A percentile compares a stretch with the other conserved stretches of the same genome.
phyloP scores from a whole-genome alignment of 2,329 filamentous ascomycete species.

The Fusarium sarcochroum region DNA sequence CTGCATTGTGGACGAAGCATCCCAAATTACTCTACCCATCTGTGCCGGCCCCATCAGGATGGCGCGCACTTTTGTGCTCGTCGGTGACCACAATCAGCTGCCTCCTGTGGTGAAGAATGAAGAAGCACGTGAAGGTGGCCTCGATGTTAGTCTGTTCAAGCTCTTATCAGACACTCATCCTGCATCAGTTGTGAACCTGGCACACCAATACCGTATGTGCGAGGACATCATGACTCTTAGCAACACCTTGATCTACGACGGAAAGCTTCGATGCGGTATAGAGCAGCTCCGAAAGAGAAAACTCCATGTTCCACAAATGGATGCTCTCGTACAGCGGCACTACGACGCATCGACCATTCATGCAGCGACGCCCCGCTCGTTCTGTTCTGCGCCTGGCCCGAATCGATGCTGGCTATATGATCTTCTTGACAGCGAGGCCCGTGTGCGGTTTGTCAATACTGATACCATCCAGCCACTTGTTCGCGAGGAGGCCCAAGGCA shows the following conservation, averaged over 20 bases:
- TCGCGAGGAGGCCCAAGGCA: conserved; percentile 82
- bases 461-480: conserved; percentile 76
- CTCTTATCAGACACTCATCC: conserved; percentile 91
- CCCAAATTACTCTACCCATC: conserved; percentile 95
- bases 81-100: conserved; percentile 96
- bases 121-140: conserved; percentile 84
- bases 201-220: conserved; percentile 98
- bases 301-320: conserved; percentile 77
- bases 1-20: conserved; percentile 98
- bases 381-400: conserved; percentile 68
- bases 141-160: conserved; percentile 96
- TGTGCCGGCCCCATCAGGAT: conserved; percentile 95
- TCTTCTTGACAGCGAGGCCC: conserved; percentile 76
- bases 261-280: conserved; percentile 89
- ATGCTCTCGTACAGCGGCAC: conserved; percentile 71
- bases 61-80: conserved; percentile 92
- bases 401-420: conserved; percentile 81
- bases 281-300: conserved; percentile 78
- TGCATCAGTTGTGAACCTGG: conserved; percentile 87
- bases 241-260: conserved; percentile 94
- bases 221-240: conserved; percentile 96
- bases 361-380: conserved; percentile 59
- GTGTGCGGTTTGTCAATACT: conserved; percentile 91
- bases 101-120: conserved; percentile 95
- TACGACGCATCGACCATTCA: conserved; percentile 65